A percentile compares a stretch with the other conserved stretches of the same genome.
Evolutionary conservation across 257 asterid genomes (phyloP).

Genomic region (Galeopsis tetrahit): DNA sequence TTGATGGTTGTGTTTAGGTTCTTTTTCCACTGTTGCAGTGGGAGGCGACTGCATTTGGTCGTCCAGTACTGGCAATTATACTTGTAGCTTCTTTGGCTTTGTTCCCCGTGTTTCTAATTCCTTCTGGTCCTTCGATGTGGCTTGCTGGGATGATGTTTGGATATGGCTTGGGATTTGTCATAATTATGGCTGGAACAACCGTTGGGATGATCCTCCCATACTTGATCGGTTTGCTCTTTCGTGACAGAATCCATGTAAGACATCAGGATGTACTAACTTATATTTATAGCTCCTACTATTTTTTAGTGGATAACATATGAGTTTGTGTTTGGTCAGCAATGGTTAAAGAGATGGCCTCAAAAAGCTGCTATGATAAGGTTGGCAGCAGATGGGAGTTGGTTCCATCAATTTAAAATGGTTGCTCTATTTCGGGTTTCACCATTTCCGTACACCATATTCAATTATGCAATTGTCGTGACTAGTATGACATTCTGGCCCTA

Average conservation of each 20-base stretch:
- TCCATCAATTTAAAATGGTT: slow-evolving; percentile 87
- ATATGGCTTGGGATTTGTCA: slow-evolving; percentile 84
- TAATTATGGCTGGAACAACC: slow-evolving; percentile 89
- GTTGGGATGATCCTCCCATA: slow-evolving; percentile 85
- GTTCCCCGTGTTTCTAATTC: slow-evolving; percentile 81
- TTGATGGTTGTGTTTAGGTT: slow-evolving; percentile 56
- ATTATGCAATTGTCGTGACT: slow-evolving; percentile 85
- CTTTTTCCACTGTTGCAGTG: slow-evolving; percentile 78
- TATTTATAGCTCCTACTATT: slow-evolving; percentile 14
- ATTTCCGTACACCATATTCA: slow-evolving; percentile 91
- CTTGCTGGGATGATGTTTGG: slow-evolving; percentile 97
- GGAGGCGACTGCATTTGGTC: slow-evolving; percentile 95
- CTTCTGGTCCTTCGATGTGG: slow-evolving; percentile 99
- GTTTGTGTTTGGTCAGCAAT: slow-evolving; percentile 54
- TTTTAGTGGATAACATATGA: neutral
- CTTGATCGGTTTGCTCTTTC: slow-evolving; percentile 75
- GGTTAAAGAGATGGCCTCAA: slow-evolving; percentile 94
- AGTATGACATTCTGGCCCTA: slow-evolving; percentile 93
- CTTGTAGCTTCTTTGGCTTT: slow-evolving; percentile 82
- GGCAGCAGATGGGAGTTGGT: slow-evolving; percentile 91
- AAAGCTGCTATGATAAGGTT: slow-evolving; percentile 80
- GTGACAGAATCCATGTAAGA: slow-evolving; percentile 80
- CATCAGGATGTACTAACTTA: neutral
- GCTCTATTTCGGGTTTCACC: slow-evolving; percentile 87
- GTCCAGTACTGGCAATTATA: slow-evolving; percentile 74